Evolutionary conservation across 2,329 filamentous ascomycete genomes (phyloP), one percentile per base, ranked within the genome.

Genomic region (Phaeosphaeriaceae sp.): DNA sequence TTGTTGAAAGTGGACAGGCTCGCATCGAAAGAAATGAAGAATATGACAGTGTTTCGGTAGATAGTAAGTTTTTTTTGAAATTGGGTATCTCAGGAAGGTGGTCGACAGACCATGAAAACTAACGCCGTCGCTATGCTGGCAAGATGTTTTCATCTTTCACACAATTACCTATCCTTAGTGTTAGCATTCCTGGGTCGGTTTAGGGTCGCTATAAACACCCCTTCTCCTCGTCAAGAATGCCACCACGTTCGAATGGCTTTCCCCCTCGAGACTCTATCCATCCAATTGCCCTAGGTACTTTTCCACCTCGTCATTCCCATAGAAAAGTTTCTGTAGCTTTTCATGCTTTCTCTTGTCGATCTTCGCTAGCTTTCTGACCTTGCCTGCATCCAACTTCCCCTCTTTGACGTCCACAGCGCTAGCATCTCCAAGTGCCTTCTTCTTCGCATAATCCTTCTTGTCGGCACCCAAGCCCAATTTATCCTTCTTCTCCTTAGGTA

Each of bases 241-340:
- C n/a, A n/a, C n/a, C n/a, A n/a, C n/a, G n/a, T n/a, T n/a, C n/a
- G n/a, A n/a, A n/a, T n/a, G n/a, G n/a, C n/a, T n/a, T n/a, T n/a
- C n/a, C n/a, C n/a, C n/a, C n/a, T n/a, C n/a, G n/a, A n/a, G n/a
- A 11, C 23, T 7, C n/a, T 48, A 62, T 1, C 47, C 40, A 1
- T 39, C 56, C 12, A 66, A 21, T 9, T 67, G 59, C 0, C 86
- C 83, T 15, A 95, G 73, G 68, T 95, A 94, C 65, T 81, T 84
- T 63, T 92, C 84, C 46, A 95, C 77, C 58, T 93, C 88, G n/a
- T 88, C 82, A 58, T 83, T 86, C 16, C 83, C 81, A 72, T 89
- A 93, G 54, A 96, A 88, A 74, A 89, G 80, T 60, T 84, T 79
- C 56, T 86, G 81, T 50, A 96, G 70, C 63, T 76, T 84, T 51